Base-by-base conservation (phyloP, 164 flowering plant species). In the Liriodendron chinense region DNA sequence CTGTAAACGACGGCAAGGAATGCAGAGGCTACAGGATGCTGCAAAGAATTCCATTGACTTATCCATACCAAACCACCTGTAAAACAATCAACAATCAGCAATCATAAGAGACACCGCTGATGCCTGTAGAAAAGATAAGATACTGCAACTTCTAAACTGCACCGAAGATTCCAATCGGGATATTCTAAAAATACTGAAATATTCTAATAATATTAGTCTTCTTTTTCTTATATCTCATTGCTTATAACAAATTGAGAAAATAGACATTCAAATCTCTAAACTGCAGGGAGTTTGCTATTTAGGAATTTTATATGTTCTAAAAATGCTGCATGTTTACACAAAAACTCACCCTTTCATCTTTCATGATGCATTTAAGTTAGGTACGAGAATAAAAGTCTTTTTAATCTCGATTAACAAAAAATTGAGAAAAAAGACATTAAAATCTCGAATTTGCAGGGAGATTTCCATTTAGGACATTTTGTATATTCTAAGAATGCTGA, bases 61-160 rank as follows among this genome's bases (percentile, higher is more conserved):
- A 92, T 81, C 98, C 97, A 93, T 84, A 93, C 83, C 65, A 96
- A 84, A 68, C 99, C 99, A 83, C 83, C 99, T 96, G 86, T 77
- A 84, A 48, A 13, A 63, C 74, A 69, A n/a, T n/a, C 43, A 34
- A 34, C 43, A 34, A 62, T 70, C 1, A 34, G 34, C 8, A n/a
- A 59, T 26, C 75, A 74, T 61, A 10, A 47, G 66, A 9, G 48
- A 50, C 53, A 72, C 22, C 24, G 47, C 50, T 16, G 62, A 10
- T 65, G 62, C n/a, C 9, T 13, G n/a, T 53, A 16, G 50, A 77
- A 7, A 64, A 64, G 18, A 63, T 65, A 63, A 21, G 71, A 74
- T 53, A 16, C 53, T 14, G 16, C n/a, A 71, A 71, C 14, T 64
- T 9, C 24, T 64, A 22, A 64, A 9, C 23, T 64, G 18, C 24